A percentile compares a stretch with the other conserved stretches of the same genome.
These are phyloP conservation scores for Boechera stricta DNA, from an alignment of 345 rosid genomes.

Conservation along the genomic window DNA sequence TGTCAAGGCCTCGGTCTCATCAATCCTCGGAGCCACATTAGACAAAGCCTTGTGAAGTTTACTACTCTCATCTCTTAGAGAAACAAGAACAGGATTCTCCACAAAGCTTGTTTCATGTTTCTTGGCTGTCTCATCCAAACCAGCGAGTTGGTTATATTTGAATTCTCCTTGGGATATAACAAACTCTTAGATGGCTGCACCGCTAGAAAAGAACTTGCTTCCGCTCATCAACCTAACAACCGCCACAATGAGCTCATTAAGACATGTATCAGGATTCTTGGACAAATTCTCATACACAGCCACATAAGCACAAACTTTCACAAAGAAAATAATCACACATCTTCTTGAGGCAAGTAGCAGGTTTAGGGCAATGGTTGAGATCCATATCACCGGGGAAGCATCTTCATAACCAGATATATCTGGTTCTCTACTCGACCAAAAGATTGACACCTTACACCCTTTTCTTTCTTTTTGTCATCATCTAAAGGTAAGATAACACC, in stretches of 20 bases:
- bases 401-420: conserved; percentile 73
- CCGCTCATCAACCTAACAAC: conserved; percentile 62
- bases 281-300: conserved; percentile 63
- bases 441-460: conserved; percentile 55
- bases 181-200: conserved; percentile 53
- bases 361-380: conserved; percentile 62
- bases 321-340: conserved; percentile 55
- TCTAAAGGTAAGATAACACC: conserved; percentile 59
- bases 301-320: conserved; percentile 62
- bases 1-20: conserved; percentile 33
- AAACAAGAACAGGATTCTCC: conserved; percentile 55
- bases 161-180: conserved; percentile 65
- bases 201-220: conserved; percentile 54
- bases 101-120: conserved; percentile 50
- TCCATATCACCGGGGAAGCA: conserved; percentile 64
- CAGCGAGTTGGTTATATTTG: conserved; percentile 62
- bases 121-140: conserved; percentile 64
- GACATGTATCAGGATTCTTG: conserved; percentile 51
- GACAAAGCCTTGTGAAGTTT: conserved; percentile 36
- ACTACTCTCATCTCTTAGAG: conserved; percentile 58
- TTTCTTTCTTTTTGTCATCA: conserved; percentile 49
- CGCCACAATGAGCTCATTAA: conserved; percentile 65
- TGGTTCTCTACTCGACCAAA: conserved; percentile 62
- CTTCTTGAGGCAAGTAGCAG: conserved; percentile 56
- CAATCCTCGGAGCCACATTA: conserved; percentile 48